Evolutionary conservation across 352 stramenopile species (phyloP).

Genomic region (Pythium angustatum): DNA sequence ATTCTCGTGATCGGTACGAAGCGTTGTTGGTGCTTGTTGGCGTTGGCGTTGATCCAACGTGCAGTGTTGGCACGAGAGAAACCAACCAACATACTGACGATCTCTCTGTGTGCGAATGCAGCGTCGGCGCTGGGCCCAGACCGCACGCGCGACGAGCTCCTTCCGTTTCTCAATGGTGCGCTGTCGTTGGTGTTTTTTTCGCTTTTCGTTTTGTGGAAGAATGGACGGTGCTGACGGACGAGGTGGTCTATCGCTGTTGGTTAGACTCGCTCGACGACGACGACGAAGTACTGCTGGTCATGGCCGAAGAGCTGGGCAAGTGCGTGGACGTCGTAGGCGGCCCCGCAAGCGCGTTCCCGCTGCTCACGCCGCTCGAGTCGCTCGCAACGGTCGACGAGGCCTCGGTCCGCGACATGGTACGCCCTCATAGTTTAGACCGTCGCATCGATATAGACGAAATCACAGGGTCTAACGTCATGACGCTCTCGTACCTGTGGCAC

Average conservation of each 20-base stretch:
- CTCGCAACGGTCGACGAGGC: conserved; percentile 94
- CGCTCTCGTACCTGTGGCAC: neutral
- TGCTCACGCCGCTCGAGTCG: conserved; percentile 95
- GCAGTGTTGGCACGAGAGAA: no score
- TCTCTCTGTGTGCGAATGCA: conserved; percentile 37
- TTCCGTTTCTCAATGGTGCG: conserved; percentile 97
- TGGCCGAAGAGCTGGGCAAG: conserved; percentile 91
- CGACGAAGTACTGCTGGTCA: conserved; percentile 96
- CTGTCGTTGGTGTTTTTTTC: neutral
- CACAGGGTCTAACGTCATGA: neutral
- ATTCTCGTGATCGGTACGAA: conserved; percentile 86
- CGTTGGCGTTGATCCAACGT: neutral
- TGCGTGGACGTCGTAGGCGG: conserved; percentile 93
- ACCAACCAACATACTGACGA: no score
- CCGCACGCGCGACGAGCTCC: conserved; percentile 92
- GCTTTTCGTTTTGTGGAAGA: neutral
- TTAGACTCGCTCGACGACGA: conserved; percentile 96
- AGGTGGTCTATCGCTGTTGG: conserved; percentile 14
- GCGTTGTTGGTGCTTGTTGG: neutral
- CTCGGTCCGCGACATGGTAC: conserved; percentile 90
- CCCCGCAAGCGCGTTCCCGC: conserved; percentile 72
- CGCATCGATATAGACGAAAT: no score
- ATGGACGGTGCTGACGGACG: neutral
- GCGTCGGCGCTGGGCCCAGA: conserved; percentile 88
- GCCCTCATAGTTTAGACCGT: no score